Conservation (phyloP, 441 rosid species). For the Arabidopsis lyrata region DNA sequence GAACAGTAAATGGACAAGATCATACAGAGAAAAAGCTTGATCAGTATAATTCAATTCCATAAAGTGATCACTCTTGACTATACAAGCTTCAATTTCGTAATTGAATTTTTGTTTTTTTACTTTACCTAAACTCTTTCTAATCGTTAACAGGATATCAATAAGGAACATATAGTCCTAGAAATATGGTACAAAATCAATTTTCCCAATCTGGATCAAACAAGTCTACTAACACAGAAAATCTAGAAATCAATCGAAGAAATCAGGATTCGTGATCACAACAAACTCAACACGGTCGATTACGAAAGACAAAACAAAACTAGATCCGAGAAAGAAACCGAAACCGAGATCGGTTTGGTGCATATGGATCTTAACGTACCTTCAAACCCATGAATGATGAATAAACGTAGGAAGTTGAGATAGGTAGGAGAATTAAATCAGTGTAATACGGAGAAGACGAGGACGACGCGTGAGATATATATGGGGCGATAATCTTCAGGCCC, state of each 20-base stretch:
- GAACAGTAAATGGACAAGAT: conserved; percentile 12
- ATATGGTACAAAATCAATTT: too few relatives aligned
- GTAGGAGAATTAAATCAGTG: conserved; percentile 11
- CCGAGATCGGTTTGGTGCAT: neutral
- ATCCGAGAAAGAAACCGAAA: neutral
- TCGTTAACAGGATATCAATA: conserved; percentile 4
- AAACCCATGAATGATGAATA: conserved; percentile 44
- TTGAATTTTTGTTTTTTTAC: neutral
- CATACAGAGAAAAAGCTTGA: neutral
- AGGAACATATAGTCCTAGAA: neutral
- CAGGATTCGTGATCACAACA: neutral
- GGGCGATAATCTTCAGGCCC: neutral
- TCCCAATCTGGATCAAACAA: neutral
- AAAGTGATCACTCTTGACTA: neutral
- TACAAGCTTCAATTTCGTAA: conserved; percentile 2
- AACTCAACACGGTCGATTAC: neutral
- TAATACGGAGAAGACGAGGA: conserved; percentile 46
- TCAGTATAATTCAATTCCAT: neutral
- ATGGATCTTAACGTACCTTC: conserved; percentile 38
- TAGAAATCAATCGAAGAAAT: conserved; percentile 4
- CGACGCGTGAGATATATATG: conserved; percentile 19
- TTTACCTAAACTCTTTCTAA: neutral
- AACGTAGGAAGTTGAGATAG: conserved; percentile 15
- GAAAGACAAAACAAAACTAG: conserved; percentile 6
- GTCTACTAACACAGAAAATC: neutral